These are phyloP conservation scores for Penicillium polonicum DNA, from an alignment of 2,329 filamentous ascomycete genomes.

Conservation along the genomic window DNA sequence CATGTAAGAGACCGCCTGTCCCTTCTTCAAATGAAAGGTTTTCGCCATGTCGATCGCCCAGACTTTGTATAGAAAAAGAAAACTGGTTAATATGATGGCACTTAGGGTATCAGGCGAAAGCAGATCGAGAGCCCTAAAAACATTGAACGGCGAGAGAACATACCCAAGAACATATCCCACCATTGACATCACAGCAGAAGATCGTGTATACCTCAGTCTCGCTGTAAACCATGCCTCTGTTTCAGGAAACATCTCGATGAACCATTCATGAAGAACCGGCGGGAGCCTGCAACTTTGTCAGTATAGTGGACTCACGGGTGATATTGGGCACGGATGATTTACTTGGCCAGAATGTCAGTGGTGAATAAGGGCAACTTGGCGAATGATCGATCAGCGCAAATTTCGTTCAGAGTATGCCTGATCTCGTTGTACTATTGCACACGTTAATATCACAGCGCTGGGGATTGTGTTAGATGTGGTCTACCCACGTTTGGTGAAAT, in stretches of 20 bases:
- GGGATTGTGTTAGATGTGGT: not conserved
- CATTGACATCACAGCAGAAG: slow-evolving; percentile 99
- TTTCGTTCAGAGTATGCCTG: slow-evolving; percentile 59
- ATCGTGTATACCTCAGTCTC: slow-evolving; percentile 83
- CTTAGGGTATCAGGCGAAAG: not conserved
- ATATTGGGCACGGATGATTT: slow-evolving; percentile 8
- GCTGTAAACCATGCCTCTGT: slow-evolving; percentile 90
- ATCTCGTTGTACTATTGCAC: slow-evolving; percentile 64
- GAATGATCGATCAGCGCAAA: slow-evolving; percentile 53
- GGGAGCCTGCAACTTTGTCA: slow-evolving; percentile 59
- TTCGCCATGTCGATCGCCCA: slow-evolving; percentile 94
- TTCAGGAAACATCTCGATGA: slow-evolving; percentile 90
- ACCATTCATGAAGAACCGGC: slow-evolving; percentile 88
- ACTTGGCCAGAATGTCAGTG: slow-evolving; percentile 56
- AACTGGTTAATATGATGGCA: not conserved
- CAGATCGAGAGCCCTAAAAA: not conserved
- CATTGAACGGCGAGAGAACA: slow-evolving; percentile 11
- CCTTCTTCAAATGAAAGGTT: slow-evolving; percentile 95
- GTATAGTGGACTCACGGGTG: not conserved
- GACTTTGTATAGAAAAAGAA: slow-evolving; percentile 37
- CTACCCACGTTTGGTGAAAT: slow-evolving; percentile 53
- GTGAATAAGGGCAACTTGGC: slow-evolving; percentile 71
- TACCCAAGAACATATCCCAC: slow-evolving; percentile 85
- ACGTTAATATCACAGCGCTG: slow-evolving; percentile 1
- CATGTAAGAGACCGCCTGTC: slow-evolving; percentile 91